Evolutionary conservation across 2,329 filamentous ascomycete species (phyloP).

Genomic region (Colletotrichum eremochloae): DNA sequence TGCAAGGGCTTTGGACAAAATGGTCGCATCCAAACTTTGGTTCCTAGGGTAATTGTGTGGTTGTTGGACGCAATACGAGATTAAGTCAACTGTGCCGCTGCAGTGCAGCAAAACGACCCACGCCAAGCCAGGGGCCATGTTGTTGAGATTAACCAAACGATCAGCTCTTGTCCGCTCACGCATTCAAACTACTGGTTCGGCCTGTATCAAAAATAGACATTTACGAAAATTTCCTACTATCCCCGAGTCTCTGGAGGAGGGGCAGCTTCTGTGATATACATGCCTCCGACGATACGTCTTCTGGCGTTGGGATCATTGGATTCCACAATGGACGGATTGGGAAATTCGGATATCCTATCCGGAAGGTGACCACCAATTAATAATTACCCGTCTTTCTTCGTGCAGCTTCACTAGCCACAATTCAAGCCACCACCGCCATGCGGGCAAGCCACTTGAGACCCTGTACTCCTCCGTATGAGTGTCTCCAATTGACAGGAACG

Average conservation of each 20-base stretch:
- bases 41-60: conserved; percentile 15
- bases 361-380: too few relatives aligned
- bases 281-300: neutral
- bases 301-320: neutral
- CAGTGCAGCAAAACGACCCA: conserved; percentile 21
- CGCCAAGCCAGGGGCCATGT: neutral
- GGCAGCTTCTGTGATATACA: too few relatives aligned
- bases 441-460: conserved; percentile 24
- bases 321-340: neutral
- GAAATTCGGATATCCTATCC: neutral
- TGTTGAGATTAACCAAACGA: neutral
- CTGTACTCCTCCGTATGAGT: neutral
- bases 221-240: neutral
- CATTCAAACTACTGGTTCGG: neutral
- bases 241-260: too few relatives aligned
- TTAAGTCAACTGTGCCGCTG: conserved; percentile 29
- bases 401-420: conserved; percentile 9
- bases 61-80: neutral
- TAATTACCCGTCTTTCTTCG: too few relatives aligned
- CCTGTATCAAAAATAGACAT: neutral
- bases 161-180: neutral
- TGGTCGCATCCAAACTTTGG: conserved; percentile 2
- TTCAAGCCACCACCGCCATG: neutral
- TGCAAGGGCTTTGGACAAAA: neutral
- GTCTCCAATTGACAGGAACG: neutral